Evolutionary conservation across 768 basidiomycete genomes (phyloP).

Genomic region (Agaricus bisporus): DNA sequence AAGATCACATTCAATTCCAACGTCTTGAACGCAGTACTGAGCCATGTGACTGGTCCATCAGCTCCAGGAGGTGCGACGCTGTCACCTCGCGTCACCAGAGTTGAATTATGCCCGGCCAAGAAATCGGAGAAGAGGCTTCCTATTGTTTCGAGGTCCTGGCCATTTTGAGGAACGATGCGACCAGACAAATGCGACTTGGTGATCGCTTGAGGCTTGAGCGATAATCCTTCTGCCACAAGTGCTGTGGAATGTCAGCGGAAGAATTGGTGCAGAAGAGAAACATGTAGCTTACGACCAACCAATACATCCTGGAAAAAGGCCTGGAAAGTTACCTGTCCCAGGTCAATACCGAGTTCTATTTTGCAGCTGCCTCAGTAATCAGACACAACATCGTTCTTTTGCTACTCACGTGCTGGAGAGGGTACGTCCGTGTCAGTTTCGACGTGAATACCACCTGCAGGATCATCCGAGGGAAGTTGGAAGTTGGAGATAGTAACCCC

Average conservation of each 20-base stretch:
- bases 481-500: conserved; percentile 71
- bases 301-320: conserved; percentile 49
- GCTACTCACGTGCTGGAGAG: conserved; percentile 55
- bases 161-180: conserved; percentile 57
- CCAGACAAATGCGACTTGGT: conserved; percentile 54
- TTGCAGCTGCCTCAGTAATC: too few species aligned
- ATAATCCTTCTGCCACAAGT: conserved; percentile 41
- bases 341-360: conserved; percentile 61
- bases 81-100: conserved; percentile 50
- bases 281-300: conserved; percentile 50
- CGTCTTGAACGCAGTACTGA: conserved; percentile 66
- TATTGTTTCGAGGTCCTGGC: conserved; percentile 43
- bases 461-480: conserved; percentile 60
- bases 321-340: conserved; percentile 60
- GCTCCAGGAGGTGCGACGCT: conserved; percentile 56
- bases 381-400: not conserved
- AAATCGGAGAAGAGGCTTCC: conserved; percentile 64
- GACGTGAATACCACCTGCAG: conserved; percentile 64
- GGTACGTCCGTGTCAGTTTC: conserved; percentile 63
- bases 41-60: conserved; percentile 47
- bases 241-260: conserved; percentile 28
- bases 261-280: not conserved
- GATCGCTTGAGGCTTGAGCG: conserved; percentile 40
- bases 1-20: conserved; percentile 55
- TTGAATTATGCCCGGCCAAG: conserved; percentile 57